Percentiles rank a stretch among this genome's conserved stretches.
These are phyloP conservation scores for Mortierella sp. DNA, from an alignment of 371 early-diverging fungal genomes.

Conservation along the genomic window DNA sequence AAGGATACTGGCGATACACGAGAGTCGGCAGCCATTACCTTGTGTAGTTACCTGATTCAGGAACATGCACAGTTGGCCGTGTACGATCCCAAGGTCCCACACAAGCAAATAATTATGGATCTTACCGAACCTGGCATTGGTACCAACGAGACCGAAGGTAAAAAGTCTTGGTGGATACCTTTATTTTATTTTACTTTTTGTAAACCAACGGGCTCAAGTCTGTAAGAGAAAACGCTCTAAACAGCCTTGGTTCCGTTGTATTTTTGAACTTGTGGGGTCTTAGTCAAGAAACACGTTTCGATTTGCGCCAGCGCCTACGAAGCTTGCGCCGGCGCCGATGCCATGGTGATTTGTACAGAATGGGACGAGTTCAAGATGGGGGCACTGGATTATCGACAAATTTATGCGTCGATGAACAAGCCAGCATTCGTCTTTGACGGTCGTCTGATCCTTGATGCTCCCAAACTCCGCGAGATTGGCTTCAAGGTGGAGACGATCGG, in stretches of 20 bases:
- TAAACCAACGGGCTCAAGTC: no score
- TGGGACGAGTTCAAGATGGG: slow-evolving; percentile 88
- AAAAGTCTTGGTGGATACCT: neutral
- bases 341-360: slow-evolving; percentile 87
- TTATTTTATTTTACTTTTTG: no score
- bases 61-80: slow-evolving; percentile 81
- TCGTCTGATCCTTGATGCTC: slow-evolving; percentile 79
- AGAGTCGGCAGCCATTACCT: slow-evolving; percentile 86
- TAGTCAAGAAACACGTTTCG: slow-evolving; percentile 69
- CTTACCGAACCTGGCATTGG: slow-evolving; percentile 72
- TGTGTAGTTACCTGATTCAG: slow-evolving; percentile 79
- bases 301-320: slow-evolving; percentile 73
- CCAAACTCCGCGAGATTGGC: slow-evolving; percentile 76
- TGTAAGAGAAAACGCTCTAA: neutral
- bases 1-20: slow-evolving; percentile 93
- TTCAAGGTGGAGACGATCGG: slow-evolving; percentile 85
- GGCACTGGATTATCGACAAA: slow-evolving; percentile 70
- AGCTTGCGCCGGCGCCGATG: slow-evolving; percentile 79
- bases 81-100: slow-evolving; percentile 89
- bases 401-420: slow-evolving; percentile 78
- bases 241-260: neutral
- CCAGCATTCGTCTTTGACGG: slow-evolving; percentile 94
- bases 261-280: neutral
- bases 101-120: slow-evolving; percentile 78
- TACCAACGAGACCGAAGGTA: slow-evolving; percentile 64